Evolutionary conservation across 495 filamentous ascomycete species (phyloP).

Genomic region (Xylaria scruposa): DNA sequence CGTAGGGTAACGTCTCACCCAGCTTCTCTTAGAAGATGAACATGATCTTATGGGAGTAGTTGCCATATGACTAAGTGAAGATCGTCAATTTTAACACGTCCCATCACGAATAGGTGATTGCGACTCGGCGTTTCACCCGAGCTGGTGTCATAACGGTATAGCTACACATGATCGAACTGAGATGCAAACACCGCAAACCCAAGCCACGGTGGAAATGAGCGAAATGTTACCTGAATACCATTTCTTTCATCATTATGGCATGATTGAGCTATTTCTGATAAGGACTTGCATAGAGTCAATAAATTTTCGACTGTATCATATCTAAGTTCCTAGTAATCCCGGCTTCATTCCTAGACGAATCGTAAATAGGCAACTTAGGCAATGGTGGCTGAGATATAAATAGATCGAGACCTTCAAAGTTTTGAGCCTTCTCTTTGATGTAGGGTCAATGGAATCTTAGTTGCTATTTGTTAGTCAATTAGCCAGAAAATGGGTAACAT

Average conservation of each 20-base stretch:
- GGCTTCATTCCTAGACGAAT: neutral
- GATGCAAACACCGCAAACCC: no score
- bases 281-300: neutral
- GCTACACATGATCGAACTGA: neutral
- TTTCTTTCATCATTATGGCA: neutral
- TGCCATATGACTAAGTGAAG: neutral
- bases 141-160: neutral
- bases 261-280: neutral
- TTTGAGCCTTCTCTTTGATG: neutral
- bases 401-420: neutral
- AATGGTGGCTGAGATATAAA: neutral
- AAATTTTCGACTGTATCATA: neutral
- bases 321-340: neutral
- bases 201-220: neutral
- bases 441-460: neutral
- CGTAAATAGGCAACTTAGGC: neutral
- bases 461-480: neutral
- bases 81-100: neutral
- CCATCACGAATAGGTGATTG: neutral
- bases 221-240: neutral
- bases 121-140: no score
- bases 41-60: neutral
- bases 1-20: neutral
- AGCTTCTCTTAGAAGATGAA: neutral
- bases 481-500: slow-evolving; percentile 19